Conservation (phyloP, 2,329 filamentous ascomycete genomes). For the Aspergillus fischeri region DNA sequence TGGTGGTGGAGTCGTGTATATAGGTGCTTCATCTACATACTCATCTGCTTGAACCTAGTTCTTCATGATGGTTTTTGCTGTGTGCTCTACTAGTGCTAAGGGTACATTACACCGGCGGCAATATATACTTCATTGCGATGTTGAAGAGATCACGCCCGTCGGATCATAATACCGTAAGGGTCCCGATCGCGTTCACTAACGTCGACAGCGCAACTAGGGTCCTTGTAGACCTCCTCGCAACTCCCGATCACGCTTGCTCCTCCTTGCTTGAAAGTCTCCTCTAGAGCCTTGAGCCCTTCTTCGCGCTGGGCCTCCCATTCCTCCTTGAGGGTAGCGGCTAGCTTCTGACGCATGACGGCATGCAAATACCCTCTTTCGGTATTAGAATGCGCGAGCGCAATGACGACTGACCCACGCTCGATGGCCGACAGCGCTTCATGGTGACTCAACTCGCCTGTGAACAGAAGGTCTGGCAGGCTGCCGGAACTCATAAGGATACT, state of each 20-base stretch:
- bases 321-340: constrained; percentile 56
- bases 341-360: constrained; percentile 62
- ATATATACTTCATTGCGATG: neutral
- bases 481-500: constrained; percentile 62
- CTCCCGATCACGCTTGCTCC: constrained; percentile 27
- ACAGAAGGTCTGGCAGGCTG: constrained; percentile 66
- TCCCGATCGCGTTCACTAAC: constrained; percentile 80
- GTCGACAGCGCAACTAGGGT: constrained; percentile 59
- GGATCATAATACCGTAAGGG: constrained; percentile 72
- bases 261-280: constrained; percentile 20
- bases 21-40: neutral
- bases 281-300: constrained; percentile 36
- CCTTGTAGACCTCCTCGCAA: constrained; percentile 47
- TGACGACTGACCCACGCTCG: constrained; percentile 75
- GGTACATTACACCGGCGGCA: neutral
- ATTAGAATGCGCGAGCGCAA: constrained; percentile 89
- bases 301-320: constrained; percentile 51
- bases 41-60: neutral
- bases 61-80: too few relatives aligned
- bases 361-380: constrained; percentile 80
- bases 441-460: constrained; percentile 91
- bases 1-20: neutral
- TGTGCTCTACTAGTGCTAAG: neutral
- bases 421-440: constrained; percentile 85
- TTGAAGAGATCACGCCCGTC: constrained; percentile 10